phyloP scores from a whole-genome alignment of 495 filamentous ascomycete species.

The Neurospora sp. region DNA sequence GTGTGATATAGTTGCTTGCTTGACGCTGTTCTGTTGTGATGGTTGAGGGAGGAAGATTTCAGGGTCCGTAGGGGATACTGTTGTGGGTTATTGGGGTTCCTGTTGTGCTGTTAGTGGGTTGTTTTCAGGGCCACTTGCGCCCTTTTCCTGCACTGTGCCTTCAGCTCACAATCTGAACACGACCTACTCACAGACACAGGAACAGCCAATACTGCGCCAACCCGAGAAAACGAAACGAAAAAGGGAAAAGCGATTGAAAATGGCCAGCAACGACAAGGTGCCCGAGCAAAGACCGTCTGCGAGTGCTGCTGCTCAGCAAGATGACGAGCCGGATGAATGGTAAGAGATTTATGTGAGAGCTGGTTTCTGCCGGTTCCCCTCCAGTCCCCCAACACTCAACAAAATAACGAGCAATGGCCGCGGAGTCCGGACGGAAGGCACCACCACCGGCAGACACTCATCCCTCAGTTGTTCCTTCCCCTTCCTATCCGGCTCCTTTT shows the following conservation, averaged over 20 bases:
- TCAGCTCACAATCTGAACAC: background rate
- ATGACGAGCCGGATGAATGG: constrained; percentile 96
- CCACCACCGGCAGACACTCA: background rate
- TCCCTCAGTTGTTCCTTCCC: background rate
- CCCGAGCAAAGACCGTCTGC: background rate
- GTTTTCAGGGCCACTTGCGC: background rate
- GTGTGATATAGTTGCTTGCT: background rate
- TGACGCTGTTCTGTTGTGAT: background rate
- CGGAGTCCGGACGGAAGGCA: background rate
- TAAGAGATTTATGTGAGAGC: constrained; percentile 30
- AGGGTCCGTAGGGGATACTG: background rate
- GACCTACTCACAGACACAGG: background rate
- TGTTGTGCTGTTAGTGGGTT: background rate
- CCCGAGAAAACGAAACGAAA: background rate
- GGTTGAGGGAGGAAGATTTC: background rate
- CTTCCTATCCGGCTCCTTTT: background rate
- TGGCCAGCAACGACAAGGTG: background rate
- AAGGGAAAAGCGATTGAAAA: background rate
- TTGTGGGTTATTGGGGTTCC: background rate
- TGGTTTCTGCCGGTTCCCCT: background rate
- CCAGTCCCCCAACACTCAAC: background rate
- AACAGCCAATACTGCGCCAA: background rate
- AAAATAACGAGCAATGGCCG: background rate
- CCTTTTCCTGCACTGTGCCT: background rate
- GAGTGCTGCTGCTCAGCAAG: constrained; percentile 32